phyloP scores from a whole-genome alignment of 305 asterid genomes.

The Solanum hybrid region DNA sequence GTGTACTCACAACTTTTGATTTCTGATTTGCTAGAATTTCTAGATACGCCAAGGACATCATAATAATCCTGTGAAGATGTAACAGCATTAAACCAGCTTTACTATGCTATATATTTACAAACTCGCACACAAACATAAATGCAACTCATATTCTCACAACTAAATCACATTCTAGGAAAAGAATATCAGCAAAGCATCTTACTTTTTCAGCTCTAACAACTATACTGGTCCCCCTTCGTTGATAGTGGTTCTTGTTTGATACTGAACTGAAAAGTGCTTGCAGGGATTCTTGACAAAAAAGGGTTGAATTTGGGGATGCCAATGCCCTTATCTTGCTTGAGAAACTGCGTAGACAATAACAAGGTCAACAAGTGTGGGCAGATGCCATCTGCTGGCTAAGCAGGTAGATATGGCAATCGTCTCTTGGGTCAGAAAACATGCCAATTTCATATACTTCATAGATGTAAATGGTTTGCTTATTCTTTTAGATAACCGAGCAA shows the following conservation, averaged over 20 bases:
- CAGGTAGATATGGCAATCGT: not conserved
- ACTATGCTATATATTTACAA: not conserved
- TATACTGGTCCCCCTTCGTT: slow-evolving; percentile 48
- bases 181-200: slow-evolving; percentile 13
- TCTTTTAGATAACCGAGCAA: not conserved
- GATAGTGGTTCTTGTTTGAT: slow-evolving; percentile 26
- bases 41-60: slow-evolving; percentile 84
- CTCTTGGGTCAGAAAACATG: not conserved
- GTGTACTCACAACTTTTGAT: slow-evolving; percentile 73
- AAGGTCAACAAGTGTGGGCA: slow-evolving; percentile 3
- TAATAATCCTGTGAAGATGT: slow-evolving; percentile 65
- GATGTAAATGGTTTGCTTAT: not conserved
- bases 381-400: not conserved
- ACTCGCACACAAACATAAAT: not conserved
- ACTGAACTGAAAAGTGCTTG: slow-evolving; percentile 45
- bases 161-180: not conserved
- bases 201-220: slow-evolving; percentile 84
- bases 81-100: not conserved
- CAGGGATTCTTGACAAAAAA: slow-evolving; percentile 49
- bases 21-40: slow-evolving; percentile 71
- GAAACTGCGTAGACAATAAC: slow-evolving; percentile 37
- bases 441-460: not conserved
- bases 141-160: not conserved
- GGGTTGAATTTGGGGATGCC: slow-evolving; percentile 54
- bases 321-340: slow-evolving; percentile 44